A percentile compares a stretch with the other conserved stretches of the same genome.
phyloP scores from a whole-genome alignment of 805 yeast species.

The Nakazawaea anatomiae region DNA sequence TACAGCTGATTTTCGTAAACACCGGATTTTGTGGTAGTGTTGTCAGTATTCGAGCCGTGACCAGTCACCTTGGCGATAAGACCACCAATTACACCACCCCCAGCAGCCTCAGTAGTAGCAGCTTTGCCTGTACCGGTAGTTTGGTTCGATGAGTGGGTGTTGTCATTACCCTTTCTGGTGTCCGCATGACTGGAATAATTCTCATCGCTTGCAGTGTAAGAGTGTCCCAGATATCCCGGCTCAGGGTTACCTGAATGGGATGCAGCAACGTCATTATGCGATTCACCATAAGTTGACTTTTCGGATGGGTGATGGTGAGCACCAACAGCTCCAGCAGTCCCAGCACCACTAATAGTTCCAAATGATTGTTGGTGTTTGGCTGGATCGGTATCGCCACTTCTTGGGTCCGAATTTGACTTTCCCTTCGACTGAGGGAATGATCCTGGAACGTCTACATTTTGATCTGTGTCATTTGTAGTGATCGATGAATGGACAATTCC shows the following conservation, averaged over 20 bases:
- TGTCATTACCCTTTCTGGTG: neutral
- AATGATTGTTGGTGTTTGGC: neutral
- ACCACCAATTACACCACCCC: neutral
- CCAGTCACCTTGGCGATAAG: neutral
- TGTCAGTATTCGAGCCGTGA: neutral
- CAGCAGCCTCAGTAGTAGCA: slow-evolving; percentile 2
- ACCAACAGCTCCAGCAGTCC: neutral
- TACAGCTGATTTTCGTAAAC: neutral
- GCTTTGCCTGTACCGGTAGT: neutral
- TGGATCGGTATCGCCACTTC: neutral
- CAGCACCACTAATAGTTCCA: neutral
- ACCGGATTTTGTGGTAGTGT: neutral
- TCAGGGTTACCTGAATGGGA: too few relatives aligned
- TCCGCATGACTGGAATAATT: too few relatives aligned
- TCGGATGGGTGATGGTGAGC: too few relatives aligned
- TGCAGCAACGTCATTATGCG: too few relatives aligned
- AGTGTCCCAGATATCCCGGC: too few relatives aligned
- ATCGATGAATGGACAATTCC: neutral
- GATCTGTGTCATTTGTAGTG: neutral
- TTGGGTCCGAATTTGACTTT: neutral
- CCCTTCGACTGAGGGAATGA: neutral
- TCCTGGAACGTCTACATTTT: neutral
- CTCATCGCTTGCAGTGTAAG: too few relatives aligned
- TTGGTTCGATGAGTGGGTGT: neutral
- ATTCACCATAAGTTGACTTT: too few relatives aligned